Percentiles rank a stretch among this genome's conserved stretches.
phyloP scores from a whole-genome alignment of 345 rosid genomes.

The Noccaea caerulescens region DNA sequence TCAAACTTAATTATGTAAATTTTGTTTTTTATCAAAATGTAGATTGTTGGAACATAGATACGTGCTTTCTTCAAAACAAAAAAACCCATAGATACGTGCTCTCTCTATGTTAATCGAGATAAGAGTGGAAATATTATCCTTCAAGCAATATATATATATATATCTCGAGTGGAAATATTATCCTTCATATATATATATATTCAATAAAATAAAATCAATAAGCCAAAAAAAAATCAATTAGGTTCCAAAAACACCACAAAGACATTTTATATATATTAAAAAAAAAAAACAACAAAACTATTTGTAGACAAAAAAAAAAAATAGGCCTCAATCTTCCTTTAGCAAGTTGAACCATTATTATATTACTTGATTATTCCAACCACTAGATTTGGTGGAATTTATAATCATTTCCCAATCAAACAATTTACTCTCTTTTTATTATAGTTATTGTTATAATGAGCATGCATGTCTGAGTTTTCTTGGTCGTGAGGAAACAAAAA shows the following conservation, averaged over 20 bases:
- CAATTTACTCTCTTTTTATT: neutral
- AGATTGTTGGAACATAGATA: neutral
- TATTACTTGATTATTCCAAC: slow-evolving; percentile 21
- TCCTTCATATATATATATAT: too few relatives aligned
- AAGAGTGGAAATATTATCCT: neutral
- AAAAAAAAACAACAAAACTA: neutral
- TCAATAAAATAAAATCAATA: neutral
- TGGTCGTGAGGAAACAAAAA: slow-evolving; percentile 18
- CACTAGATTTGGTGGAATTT: slow-evolving; percentile 20
- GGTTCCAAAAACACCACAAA: neutral
- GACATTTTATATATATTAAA: neutral
- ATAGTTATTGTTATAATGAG: slow-evolving; percentile 1
- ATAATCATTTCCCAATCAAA: slow-evolving; percentile 20
- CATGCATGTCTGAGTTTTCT: slow-evolving; percentile 32
- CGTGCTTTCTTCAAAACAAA: neutral
- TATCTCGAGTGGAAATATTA: neutral
- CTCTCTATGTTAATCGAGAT: neutral
- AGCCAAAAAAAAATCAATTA: neutral
- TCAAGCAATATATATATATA: too few relatives aligned
- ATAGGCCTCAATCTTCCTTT: neutral
- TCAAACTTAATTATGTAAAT: neutral
- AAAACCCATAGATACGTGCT: neutral
- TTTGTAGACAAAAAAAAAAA: too few relatives aligned
- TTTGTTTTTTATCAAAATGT: neutral
- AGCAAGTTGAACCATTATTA: slow-evolving; percentile 34